Evolutionary conservation across 192 early-diverging fungal species (phyloP), one percentile per base, ranked within the genome.

Genomic region (Backusella tuberculispora): DNA sequence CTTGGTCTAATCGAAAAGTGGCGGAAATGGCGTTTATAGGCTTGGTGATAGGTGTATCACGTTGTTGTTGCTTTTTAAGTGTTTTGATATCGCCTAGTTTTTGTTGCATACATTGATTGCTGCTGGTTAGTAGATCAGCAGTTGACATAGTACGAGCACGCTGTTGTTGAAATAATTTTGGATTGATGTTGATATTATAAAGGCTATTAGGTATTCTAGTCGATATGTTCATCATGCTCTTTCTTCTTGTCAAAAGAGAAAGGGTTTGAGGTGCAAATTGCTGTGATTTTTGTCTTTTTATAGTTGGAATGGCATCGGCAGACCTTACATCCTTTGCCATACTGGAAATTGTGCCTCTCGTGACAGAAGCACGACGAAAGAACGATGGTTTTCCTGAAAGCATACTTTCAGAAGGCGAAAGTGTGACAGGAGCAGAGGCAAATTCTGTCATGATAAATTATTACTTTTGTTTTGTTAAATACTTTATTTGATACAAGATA

Each of bases 91-190:
- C 41, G 66, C 15, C 66, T 19, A 67, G 19, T 38, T 42, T 17
- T 13, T 42, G 66, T 24, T 60, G 53, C 53, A 60, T 60, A 60
- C 19, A 53, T 53, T 53, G 50, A 24, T 53, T 53, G 50, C 24
- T 60, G 53, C 53, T 67, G 19, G 17, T 41, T 43, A 42, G 37
- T 42, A 42, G 19, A 67, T 43, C 41, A 43, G n/a, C 41, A 67
- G 19, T 67, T 67, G 66, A 67, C 66, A 67, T 21, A 19, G 66
- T 67, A 43, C 66, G 66, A 43, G 38, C 41, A 40, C 66, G 66
- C 21, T 6, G 66, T 6, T 67, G 38, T 40, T 66, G 64, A 6
- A 60, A 24, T 26, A 19, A 19, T 26, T 60, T 60, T 13, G 21
- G 21, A 26, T 26, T 66, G 46, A 15, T 53, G 5, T 53, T 53